phyloP scores from a whole-genome alignment of 202 grass and related monocot species.

The Digitaria exilis region DNA sequence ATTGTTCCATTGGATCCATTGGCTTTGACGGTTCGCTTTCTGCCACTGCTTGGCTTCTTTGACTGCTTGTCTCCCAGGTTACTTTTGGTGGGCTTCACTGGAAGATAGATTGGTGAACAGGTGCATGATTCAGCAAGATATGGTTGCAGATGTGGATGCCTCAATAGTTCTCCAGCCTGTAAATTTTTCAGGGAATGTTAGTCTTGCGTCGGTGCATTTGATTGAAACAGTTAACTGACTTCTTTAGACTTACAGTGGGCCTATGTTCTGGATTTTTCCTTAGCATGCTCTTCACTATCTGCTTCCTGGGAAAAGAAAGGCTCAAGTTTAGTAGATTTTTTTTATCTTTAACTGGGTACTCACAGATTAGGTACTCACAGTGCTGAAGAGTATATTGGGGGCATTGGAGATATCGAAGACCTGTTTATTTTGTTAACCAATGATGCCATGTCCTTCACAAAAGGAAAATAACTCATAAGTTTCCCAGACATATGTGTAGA shows the following conservation, averaged over 20 bases:
- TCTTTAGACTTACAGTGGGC: slow-evolving; percentile 71
- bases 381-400: slow-evolving; percentile 70
- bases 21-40: slow-evolving; percentile 44
- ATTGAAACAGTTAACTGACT: slow-evolving; percentile 18
- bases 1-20: slow-evolving; percentile 32
- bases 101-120: slow-evolving; percentile 77
- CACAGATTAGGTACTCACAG: slow-evolving; percentile 52
- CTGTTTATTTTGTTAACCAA: slow-evolving; percentile 92
- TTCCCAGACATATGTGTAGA: neutral
- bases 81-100: slow-evolving; percentile 64
- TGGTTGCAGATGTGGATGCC: slow-evolving; percentile 68
- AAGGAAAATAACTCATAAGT: slow-evolving; percentile 26
- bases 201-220: slow-evolving; percentile 17
- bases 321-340: slow-evolving; percentile 10
- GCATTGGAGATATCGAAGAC: slow-evolving; percentile 91
- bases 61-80: slow-evolving; percentile 54
- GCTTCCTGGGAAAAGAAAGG: slow-evolving; percentile 58
- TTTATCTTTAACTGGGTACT: neutral
- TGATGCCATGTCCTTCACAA: slow-evolving; percentile 73
- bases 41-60: slow-evolving; percentile 51
- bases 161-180: slow-evolving; percentile 80
- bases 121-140: slow-evolving; percentile 68
- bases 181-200: slow-evolving; percentile 29
- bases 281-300: slow-evolving; percentile 87
- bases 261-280: slow-evolving; percentile 89